phyloP scores from a whole-genome alignment of 148 eudicot species.

The Arctostaphylos glauca region DNA sequence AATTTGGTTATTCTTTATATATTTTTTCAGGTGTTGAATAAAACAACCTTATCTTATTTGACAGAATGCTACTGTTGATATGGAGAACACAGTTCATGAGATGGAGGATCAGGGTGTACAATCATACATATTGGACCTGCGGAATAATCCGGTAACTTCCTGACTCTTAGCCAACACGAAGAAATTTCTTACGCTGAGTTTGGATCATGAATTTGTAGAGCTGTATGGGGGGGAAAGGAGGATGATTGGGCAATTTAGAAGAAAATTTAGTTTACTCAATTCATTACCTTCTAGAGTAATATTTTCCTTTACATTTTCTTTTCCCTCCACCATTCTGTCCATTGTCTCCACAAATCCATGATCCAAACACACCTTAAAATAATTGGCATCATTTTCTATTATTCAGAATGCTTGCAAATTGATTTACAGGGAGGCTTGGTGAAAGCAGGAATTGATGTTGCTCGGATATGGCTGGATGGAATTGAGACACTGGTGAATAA shows the following conservation, averaged over 20 bases:
- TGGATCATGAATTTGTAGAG: neutral
- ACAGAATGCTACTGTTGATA: slow-evolving; percentile 87
- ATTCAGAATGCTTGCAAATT: neutral
- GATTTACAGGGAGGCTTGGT: slow-evolving; percentile 82
- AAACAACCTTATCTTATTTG: neutral
- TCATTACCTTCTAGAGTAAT: neutral
- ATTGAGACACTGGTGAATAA: slow-evolving; percentile 92
- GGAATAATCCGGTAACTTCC: slow-evolving; percentile 78
- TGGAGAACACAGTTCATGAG: slow-evolving; percentile 72
- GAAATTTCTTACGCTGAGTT: neutral
- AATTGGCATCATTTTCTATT: neutral
- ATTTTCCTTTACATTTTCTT: neutral
- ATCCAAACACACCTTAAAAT: neutral
- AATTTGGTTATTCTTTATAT: neutral
- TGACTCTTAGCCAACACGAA: neutral
- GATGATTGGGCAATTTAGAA: neutral
- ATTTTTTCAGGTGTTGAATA: neutral
- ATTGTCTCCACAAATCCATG: too few species aligned
- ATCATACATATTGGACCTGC: slow-evolving; percentile 81
- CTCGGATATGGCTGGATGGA: slow-evolving; percentile 95
- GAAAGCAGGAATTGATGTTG: slow-evolving; percentile 92
- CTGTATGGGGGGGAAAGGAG: neutral
- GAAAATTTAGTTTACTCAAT: neutral
- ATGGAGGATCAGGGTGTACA: slow-evolving; percentile 89
- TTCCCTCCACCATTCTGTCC: neutral